phyloP scores from a whole-genome alignment of 257 asterid genomes.

The Nicotiana tomentosiformis region DNA sequence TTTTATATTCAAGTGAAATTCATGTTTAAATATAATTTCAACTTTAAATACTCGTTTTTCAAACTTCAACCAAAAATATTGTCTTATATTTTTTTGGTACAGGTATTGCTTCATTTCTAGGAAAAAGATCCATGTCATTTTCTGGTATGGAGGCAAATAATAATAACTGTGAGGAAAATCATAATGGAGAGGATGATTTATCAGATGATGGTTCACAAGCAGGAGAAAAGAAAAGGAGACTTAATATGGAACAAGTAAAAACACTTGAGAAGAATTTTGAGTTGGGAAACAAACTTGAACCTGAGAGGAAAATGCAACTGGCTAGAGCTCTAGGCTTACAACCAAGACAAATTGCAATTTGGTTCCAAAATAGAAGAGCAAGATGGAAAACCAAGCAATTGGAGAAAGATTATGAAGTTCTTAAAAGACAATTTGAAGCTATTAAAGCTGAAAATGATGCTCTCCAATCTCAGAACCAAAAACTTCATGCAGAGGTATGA shows the following conservation, averaged over 20 bases:
- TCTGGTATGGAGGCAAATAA: slow-evolving; percentile 30
- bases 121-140: slow-evolving; percentile 43
- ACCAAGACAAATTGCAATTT: slow-evolving; percentile 58
- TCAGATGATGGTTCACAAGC: slow-evolving; percentile 52
- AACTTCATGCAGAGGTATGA: slow-evolving; percentile 52
- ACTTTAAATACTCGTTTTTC: neutral
- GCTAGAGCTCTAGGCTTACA: slow-evolving; percentile 60
- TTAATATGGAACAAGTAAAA: slow-evolving; percentile 56
- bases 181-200: slow-evolving; percentile 40
- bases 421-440: slow-evolving; percentile 54
- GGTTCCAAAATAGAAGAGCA: slow-evolving; percentile 73
- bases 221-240: slow-evolving; percentile 60
- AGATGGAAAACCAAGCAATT: slow-evolving; percentile 62
- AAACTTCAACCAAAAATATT: neutral
- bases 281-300: slow-evolving; percentile 52
- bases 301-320: slow-evolving; percentile 61
- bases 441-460: slow-evolving; percentile 54
- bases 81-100: neutral
- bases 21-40: neutral
- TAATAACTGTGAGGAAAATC: slow-evolving; percentile 21
- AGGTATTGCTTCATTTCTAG: slow-evolving; percentile 35
- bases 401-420: slow-evolving; percentile 53
- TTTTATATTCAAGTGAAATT: neutral
- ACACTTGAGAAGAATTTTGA: slow-evolving; percentile 62
- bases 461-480: slow-evolving; percentile 49